Base-by-base conservation (phyloP, 768 basidiomycete species). In the Steccherinum ochraceum region DNA sequence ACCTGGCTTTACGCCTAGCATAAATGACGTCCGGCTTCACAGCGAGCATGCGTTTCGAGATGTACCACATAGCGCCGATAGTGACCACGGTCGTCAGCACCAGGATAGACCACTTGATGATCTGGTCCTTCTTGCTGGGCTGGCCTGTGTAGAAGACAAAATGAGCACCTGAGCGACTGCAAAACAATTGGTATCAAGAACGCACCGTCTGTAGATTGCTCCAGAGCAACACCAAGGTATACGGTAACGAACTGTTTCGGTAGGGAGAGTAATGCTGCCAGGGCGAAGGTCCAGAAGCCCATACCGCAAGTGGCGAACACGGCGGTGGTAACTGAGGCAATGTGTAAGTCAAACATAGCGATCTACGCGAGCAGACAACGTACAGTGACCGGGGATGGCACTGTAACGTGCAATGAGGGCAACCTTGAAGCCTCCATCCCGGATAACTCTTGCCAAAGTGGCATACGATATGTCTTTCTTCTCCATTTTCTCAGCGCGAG, bases 221-320 rank as follows among this genome's bases (percentile, higher is more conserved):
- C 79, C n/a, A 90, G 64, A 24, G 88, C 72, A 24, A 89, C 90
- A 27, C 93, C 93, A 13, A 94, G 77, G 61, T 96, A 96, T 12
- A 96, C 93, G 5, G 87, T 89, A 57, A 92, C 78, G 58, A 96
- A 85, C 65, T 96, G 93, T 62, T 94, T 94, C 5, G 93, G 93
- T 62, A 92, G 67, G 18, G 90, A 89, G 16, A 93, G 70, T 57
- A 93, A 68, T 3, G 92, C 86, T 20, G 93, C 92, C 5, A 89
- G 53, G 46, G 79, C 72, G 67, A 94, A 96, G 24, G 82, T 74
- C 59, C 82, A 69, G 56, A 93, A 84, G 52, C 73, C 72, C 86
- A 95, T 91, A 30, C 93, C 93, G 62, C 90, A 93, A 3, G 92
- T 84, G 2, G 91, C 80, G 62, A 94, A 93, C 4, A 94, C 77